Percentiles rank a stretch among this genome's conserved stretches.
These are phyloP conservation scores for Thelonectria olida DNA, from an alignment of 2,329 filamentous ascomycete species.

Conservation along the genomic window DNA sequence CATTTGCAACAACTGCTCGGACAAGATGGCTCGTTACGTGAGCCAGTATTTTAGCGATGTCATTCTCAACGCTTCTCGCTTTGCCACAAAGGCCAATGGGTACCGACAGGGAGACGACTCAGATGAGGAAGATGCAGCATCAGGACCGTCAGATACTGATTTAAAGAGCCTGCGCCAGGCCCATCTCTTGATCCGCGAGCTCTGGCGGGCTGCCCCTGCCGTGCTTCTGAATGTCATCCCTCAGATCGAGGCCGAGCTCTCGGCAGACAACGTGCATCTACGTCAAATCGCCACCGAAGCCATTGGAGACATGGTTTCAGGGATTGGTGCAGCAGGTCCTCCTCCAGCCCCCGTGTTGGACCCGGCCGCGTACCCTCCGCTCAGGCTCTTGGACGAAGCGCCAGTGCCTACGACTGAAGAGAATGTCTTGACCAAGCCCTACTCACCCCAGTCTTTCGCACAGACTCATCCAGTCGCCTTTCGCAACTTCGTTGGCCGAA, in stretches of 20 bases:
- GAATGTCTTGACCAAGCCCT: constrained; percentile 80
- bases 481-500: constrained; percentile 83
- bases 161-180: constrained; percentile 89
- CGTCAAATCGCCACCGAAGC: constrained; percentile 92
- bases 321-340: constrained; percentile 90
- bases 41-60: constrained; percentile 98
- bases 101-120: constrained; percentile 68
- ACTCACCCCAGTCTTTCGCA: constrained; percentile 89
- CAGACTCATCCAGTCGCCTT: constrained; percentile 83
- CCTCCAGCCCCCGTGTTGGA: constrained; percentile 78
- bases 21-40: constrained; percentile 94
- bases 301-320: constrained; percentile 92
- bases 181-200: constrained; percentile 86
- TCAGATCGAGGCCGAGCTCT: constrained; percentile 90
- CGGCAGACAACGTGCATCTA: constrained; percentile 87
- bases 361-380: constrained; percentile 84
- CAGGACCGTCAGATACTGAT: constrained; percentile 81
- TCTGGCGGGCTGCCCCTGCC: constrained; percentile 90
- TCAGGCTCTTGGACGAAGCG: constrained; percentile 68
- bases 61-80: constrained; percentile 84
- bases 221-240: constrained; percentile 94
- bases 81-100: constrained; percentile 64
- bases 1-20: constrained; percentile 86
- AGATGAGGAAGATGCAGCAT: constrained; percentile 67
- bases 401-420: constrained; percentile 55